phyloP scores from a whole-genome alignment of 495 filamentous ascomycete species.

The Penicillium waksmanii region DNA sequence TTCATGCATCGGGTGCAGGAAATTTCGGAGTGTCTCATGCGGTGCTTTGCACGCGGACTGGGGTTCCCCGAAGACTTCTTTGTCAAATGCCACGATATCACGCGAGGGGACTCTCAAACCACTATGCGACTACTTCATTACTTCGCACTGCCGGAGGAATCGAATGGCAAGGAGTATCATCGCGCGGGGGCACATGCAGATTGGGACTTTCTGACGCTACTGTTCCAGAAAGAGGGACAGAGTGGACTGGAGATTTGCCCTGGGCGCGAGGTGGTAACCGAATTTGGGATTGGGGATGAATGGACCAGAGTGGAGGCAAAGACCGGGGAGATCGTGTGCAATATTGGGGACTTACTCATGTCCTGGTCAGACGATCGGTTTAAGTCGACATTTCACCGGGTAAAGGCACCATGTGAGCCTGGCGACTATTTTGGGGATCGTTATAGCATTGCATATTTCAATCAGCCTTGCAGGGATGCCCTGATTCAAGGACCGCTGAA shows the following conservation, averaged over 20 bases:
- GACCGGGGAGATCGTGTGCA: slow-evolving; percentile 65
- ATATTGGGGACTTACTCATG: slow-evolving; percentile 72
- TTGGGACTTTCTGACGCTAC: slow-evolving; percentile 64
- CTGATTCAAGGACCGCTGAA: slow-evolving; percentile 61
- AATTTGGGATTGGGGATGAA: slow-evolving; percentile 60
- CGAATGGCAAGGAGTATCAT: slow-evolving; percentile 54
- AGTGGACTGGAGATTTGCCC: slow-evolving; percentile 69
- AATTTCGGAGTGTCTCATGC: slow-evolving; percentile 60
- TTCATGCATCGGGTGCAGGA: slow-evolving; percentile 60
- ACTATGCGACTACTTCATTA: slow-evolving; percentile 65
- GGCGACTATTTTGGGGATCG: slow-evolving; percentile 60
- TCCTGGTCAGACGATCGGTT: slow-evolving; percentile 71
- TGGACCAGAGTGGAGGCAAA: slow-evolving; percentile 65
- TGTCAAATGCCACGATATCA: slow-evolving; percentile 55
- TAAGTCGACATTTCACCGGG: slow-evolving; percentile 66
- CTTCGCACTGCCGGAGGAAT: slow-evolving; percentile 44
- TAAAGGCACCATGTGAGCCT: slow-evolving; percentile 57
- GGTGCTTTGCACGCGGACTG: slow-evolving; percentile 61
- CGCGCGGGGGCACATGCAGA: slow-evolving; percentile 69
- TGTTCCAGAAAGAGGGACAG: slow-evolving; percentile 68
- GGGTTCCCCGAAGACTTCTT: slow-evolving; percentile 62
- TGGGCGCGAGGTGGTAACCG: slow-evolving; percentile 61
- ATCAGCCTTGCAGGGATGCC: slow-evolving; percentile 64
- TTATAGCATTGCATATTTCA: slow-evolving; percentile 70
- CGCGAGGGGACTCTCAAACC: slow-evolving; percentile 53